phyloP scores from a whole-genome alignment of 768 basidiomycete genomes.

The Galerina marginata region DNA sequence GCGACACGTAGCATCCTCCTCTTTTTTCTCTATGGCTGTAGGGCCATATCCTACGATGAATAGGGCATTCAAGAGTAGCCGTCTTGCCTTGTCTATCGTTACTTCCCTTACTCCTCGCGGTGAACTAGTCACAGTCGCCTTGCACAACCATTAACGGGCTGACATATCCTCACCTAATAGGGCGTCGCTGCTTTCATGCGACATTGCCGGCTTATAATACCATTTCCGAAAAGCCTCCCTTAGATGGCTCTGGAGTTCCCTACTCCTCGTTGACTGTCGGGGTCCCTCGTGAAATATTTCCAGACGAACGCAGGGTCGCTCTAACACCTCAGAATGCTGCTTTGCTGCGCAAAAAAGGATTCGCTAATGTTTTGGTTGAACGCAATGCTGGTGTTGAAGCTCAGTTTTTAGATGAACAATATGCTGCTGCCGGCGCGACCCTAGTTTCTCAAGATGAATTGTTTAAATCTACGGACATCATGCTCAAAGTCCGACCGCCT shows the following conservation, averaged over 20 bases:
- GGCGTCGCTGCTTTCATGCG: constrained; percentile 38
- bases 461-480: constrained; percentile 72
- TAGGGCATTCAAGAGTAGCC: constrained; percentile 29
- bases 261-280: constrained; percentile 80
- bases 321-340: constrained; percentile 81
- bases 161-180: constrained; percentile 21
- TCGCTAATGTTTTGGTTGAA: constrained; percentile 74
- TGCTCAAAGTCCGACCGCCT: constrained; percentile 88
- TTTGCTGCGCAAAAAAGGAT: constrained; percentile 83
- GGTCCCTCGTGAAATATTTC: constrained; percentile 77
- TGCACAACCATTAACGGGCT: not conserved
- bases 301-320: constrained; percentile 80
- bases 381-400: constrained; percentile 71
- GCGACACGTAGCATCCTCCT: constrained; percentile 17
- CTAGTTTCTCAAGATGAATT: constrained; percentile 76
- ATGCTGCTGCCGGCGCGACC: constrained; percentile 77
- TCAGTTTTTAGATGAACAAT: constrained; percentile 84
- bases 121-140: constrained; percentile 2
- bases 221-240: constrained; percentile 31
- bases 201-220: constrained; percentile 32
- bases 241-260: constrained; percentile 47
- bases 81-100: constrained; percentile 20
- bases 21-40: constrained; percentile 32
- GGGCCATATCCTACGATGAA: constrained; percentile 34
- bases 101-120: constrained; percentile 19